These are phyloP conservation scores for Quercus mongolica DNA, from an alignment of 306 rosid species.

Conservation along the genomic window DNA sequence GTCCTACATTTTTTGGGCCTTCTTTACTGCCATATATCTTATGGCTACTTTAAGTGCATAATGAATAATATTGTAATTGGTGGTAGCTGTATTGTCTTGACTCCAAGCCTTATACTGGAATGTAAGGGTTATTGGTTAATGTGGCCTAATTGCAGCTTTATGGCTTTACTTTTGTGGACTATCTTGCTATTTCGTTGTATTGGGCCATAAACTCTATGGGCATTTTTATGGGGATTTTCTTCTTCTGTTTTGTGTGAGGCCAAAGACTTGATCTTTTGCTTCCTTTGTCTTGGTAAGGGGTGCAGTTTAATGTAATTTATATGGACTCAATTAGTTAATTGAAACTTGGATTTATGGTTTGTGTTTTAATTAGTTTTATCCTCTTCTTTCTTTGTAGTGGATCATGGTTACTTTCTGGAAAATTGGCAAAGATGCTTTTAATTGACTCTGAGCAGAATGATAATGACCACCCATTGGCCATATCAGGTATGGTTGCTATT, in stretches of 20 bases:
- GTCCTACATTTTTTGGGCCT: neutral
- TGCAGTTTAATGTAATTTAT: neutral
- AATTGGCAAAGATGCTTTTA: slow-evolving; percentile 72
- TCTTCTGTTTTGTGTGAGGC: neutral
- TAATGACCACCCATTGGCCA: slow-evolving; percentile 57
- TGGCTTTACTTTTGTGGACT: neutral
- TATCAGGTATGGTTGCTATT: slow-evolving; percentile 51
- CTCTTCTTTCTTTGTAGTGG: slow-evolving; percentile 47
- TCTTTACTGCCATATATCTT: neutral
- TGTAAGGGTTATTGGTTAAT: neutral
- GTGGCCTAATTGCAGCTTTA: neutral
- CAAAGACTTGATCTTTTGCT: neutral
- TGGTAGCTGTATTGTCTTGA: neutral
- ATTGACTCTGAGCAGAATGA: slow-evolving; percentile 80
- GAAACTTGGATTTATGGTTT: neutral
- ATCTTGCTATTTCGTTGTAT: neutral
- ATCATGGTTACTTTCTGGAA: slow-evolving; percentile 86
- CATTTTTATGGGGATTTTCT: neutral
- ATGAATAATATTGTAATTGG: neutral
- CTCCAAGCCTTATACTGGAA: neutral
- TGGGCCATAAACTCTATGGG: neutral
- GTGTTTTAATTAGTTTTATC: slow-evolving; percentile 7
- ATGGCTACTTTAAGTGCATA: neutral
- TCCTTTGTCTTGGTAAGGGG: neutral
- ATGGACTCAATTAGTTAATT: neutral